Base-by-base conservation (phyloP, 257 asterid species). In the Vinca minor region DNA sequence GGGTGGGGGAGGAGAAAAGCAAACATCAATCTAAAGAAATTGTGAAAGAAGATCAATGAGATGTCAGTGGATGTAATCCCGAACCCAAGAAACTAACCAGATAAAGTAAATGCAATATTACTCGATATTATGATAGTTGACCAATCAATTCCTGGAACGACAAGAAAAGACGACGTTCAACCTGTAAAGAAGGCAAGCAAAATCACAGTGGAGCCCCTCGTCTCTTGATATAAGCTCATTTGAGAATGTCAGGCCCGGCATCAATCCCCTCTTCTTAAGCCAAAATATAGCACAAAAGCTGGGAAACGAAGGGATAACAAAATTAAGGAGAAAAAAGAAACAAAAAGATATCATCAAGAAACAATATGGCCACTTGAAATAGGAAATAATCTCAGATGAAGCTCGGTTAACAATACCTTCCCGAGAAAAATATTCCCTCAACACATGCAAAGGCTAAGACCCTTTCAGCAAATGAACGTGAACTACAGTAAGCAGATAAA, bases 121-220 rank as follows among this genome's bases (percentile, higher is more conserved):
- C 20, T 14, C 28, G 14, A 35, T 14, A 17, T 15, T 46, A 20
- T 25, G 49, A 49, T 60, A 23, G 14, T 38, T 15, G 60, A 23
- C 32, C 50, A 38, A 48, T 35, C 10, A 47, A 21, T 23, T 11
- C 32, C 8, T 18, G 34, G 35, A 34, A 48, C 26, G 26, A 28
- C 47, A 47, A 14, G n/a, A n/a, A 5, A 45, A 20, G 32, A 44
- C 29, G 64, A 62, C 56, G 35, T 50, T 29, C 23, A 59, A 82
- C 96, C 89, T 63, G 73, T 86, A 86, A 1, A 86, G 77, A 55
- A 88, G 90, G 85, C 95, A 88, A 56, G 93, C 96, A 42, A 88
- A 88, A 78, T 88, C 95, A 25, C 93, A 83, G 77, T 88, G 96
- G 66, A 88, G 86, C 66, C 96, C 96, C 77, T 88, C 95, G 21